Evolutionary conservation across 1,284 basidiomycete genomes (phyloP).

Genomic region (Termitomyces sp.): DNA sequence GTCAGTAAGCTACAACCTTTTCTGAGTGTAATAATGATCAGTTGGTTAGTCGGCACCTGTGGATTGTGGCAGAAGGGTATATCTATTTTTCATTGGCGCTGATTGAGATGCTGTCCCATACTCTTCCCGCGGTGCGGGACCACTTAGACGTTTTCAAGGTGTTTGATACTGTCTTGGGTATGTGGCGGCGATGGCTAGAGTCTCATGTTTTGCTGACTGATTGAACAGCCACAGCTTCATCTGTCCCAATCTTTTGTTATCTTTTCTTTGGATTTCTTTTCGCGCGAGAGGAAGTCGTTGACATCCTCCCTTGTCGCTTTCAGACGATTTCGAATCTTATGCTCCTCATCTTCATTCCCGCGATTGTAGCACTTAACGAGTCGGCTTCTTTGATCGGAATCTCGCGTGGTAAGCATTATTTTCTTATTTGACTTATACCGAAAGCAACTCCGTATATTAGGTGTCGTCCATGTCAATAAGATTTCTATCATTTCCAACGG

Average conservation of each 20-base stretch:
- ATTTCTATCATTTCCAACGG: conserved; percentile 32
- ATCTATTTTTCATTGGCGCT: conserved; percentile 54
- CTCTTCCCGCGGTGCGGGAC: conserved; percentile 43
- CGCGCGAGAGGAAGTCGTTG: conserved; percentile 42
- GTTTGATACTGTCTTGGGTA: conserved; percentile 38
- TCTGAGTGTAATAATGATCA: background rate
- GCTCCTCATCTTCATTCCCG: conserved; percentile 49
- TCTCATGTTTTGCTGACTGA: conserved; percentile 23
- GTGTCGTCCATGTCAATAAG: conserved; percentile 5
- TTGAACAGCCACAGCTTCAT: conserved; percentile 45
- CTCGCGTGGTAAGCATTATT: conserved; percentile 42
- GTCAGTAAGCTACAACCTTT: conserved; percentile 33
- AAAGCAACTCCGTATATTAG: conserved; percentile 12
- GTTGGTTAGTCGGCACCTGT: conserved; percentile 41
- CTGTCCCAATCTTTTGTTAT: conserved; percentile 53
- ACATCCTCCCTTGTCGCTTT: conserved; percentile 45
- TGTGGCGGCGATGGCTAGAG: conserved; percentile 13
- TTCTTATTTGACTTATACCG: background rate
- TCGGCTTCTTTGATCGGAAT: conserved; percentile 62
- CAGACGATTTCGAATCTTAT: conserved; percentile 40
- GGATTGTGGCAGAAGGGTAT: conserved; percentile 59
- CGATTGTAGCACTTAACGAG: conserved; percentile 50
- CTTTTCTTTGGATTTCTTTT: conserved; percentile 51
- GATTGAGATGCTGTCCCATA: conserved; percentile 55
- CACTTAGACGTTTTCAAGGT: conserved; percentile 29